Conservation (phyloP, 129 eudicot species). For the Solidago caesia region DNA sequence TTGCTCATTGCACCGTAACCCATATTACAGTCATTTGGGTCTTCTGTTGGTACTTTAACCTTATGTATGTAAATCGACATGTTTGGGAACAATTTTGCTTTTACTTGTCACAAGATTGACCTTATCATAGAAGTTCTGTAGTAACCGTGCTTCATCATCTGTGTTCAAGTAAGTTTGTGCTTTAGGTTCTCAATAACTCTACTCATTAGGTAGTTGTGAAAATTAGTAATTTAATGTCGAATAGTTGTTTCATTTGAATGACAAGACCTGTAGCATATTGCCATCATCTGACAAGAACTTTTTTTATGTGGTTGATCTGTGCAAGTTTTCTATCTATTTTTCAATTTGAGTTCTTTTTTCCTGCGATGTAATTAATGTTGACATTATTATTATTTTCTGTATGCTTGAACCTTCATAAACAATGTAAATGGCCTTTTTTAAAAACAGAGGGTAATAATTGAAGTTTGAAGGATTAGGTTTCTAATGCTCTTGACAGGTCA, state of each 20-base stretch:
- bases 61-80: slow-evolving; percentile 6
- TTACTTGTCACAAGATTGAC: neutral
- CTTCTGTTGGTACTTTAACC: neutral
- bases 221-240: neutral
- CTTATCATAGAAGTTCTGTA: slow-evolving; percentile 10
- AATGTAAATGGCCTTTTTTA: slow-evolving; percentile 6
- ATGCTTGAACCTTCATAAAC: neutral
- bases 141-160: slow-evolving; percentile 1
- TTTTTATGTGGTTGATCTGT: neutral
- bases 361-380: neutral
- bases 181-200: neutral
- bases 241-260: neutral
- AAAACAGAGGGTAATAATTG: slow-evolving; percentile 8
- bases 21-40: neutral
- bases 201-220: neutral
- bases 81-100: neutral
- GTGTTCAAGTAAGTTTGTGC: neutral
- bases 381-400: slow-evolving; percentile 1
- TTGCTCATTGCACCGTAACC: neutral
- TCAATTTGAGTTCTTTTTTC: neutral
- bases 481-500: slow-evolving; percentile 53
- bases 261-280: too few species aligned
- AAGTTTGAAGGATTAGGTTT: slow-evolving; percentile 15
- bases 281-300: too few species aligned
- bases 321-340: slow-evolving; percentile 5